A percentile compares a stretch with the other conserved stretches of the same genome.
phyloP scores from a whole-genome alignment of 1,284 basidiomycete genomes.

The Gastroboletus turbinatus region DNA sequence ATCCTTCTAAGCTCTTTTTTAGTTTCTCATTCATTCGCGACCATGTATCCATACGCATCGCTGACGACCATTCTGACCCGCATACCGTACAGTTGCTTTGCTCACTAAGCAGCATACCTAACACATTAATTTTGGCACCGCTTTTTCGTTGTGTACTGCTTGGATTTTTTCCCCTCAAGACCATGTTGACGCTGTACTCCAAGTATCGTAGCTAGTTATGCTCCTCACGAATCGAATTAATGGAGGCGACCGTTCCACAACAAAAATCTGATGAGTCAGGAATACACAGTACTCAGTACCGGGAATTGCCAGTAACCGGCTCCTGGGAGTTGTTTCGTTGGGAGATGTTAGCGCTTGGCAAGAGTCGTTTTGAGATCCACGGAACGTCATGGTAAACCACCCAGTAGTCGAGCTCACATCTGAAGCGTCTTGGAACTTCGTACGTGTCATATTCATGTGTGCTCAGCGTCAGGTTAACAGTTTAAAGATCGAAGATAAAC shows the following conservation, averaged over 20 bases:
- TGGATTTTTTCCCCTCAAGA: neutral
- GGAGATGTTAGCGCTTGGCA: neutral
- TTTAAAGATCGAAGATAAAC: slow-evolving; percentile 82
- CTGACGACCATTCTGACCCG: slow-evolving; percentile 20
- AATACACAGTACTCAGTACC: neutral
- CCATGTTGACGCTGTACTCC: slow-evolving; percentile 13
- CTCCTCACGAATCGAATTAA: slow-evolving; percentile 14
- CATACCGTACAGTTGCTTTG: slow-evolving; percentile 40
- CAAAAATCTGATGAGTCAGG: neutral
- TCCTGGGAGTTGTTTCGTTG: neutral
- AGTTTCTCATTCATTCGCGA: slow-evolving; percentile 5
- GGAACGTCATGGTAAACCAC: slow-evolving; percentile 42
- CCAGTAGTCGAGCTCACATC: slow-evolving; percentile 75
- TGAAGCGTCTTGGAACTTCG: slow-evolving; percentile 80
- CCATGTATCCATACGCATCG: slow-evolving; percentile 30
- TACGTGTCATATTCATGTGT: slow-evolving; percentile 34
- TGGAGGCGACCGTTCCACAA: neutral
- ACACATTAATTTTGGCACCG: slow-evolving; percentile 23
- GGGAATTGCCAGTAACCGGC: slow-evolving; percentile 13
- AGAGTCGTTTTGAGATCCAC: neutral
- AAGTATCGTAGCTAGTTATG: slow-evolving; percentile 8
- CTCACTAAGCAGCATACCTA: slow-evolving; percentile 35
- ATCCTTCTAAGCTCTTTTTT: slow-evolving; percentile 1
- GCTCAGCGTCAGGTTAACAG: slow-evolving; percentile 3
- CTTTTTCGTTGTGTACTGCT: slow-evolving; percentile 10